Evolutionary conservation across 208 protist genomes (phyloP), one percentile per base, ranked within the genome.

Genomic region (Lotmaria passim): DNA sequence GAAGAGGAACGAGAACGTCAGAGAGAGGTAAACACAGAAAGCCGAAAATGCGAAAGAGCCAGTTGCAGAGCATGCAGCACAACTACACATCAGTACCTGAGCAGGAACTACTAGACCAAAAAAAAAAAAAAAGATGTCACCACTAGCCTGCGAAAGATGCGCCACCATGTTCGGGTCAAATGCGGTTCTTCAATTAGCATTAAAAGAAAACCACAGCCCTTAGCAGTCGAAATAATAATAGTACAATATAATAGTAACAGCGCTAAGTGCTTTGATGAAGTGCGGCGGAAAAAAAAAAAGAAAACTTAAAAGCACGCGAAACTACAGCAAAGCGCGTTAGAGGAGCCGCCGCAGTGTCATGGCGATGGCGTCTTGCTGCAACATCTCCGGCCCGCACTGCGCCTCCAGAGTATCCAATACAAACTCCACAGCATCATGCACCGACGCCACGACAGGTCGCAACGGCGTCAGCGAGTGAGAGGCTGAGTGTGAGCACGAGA

Each of bases 311-410:
- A 63, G 21, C 38, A 41, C 38, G 38, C n/a, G n/a, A n/a, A n/a
- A n/a, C n/a, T n/a, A n/a, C n/a, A n/a, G n/a, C n/a, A 44, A 50
- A 63, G 21, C 38, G 14, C 38, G 46, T 7, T 31, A 64, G 10
- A 66, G 60, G 14, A 77, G 39, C 0, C 71, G 62, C 14, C 62
- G 62, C 47, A 77, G 57, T 12, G 71, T 77, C 55, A 71, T 60
- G 56, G 28, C 55, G 11, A 71, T 47, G 33, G 57, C 30, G 43
- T 77, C 71, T 24, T 46, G 28, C n/a, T 36, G 39, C 17, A 67
- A 62, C 12, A 63, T 7, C 11, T 48, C 26, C 2, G n/a, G 38
- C 11, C 63, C 63, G 10, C 51, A 61, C 44, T 38, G 36, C 23
- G 23, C 26, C 63, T 77, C 71, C 30, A 77, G 39, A 6, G 47